Base-by-base conservation (phyloP, 2,329 filamentous ascomycete species). In the Aspergillus versicolor region DNA sequence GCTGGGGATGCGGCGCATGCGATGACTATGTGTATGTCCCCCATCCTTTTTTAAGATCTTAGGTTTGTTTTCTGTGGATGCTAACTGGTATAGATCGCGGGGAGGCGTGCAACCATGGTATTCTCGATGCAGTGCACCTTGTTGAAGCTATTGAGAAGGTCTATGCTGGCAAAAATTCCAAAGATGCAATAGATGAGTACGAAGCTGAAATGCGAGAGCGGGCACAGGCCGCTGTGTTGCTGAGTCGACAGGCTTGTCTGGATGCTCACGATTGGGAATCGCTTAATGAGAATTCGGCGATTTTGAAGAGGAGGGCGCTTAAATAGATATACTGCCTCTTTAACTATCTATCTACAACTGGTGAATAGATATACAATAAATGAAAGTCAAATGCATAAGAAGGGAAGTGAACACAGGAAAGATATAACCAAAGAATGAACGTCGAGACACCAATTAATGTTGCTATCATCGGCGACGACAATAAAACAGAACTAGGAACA, bases 171-270 rank as follows among this genome's bases (percentile, higher is more conserved):
- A 40, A 37, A 9, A 50, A 44, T 1, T 11, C 58, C 6, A 51
- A 61, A 15, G 46, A 46, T 1, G 67, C 64, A 0, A 58, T 74
- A 13, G 61, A 65, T 8, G 49, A 49, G 3, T 74, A 69, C 41
- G 72, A 74, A 53, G 24, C 27, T 15, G 73, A 73, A 45, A 70
- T 75, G 70, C 59, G 66, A n/a, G 46, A 54, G 8, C 64, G 73
- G 1, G 68, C 68, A 1, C 60, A 62, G 52, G 57, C 61, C 1
- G 73, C 72, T 2, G 73, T 75, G 15, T 54, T 63, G 17, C 54
- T 70, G 42, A 73, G 70, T 61, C 63, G 70, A n/a, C 67, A 70
- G 57, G 73, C 72, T 4, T 73, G 70, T 57, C 48, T 61, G 8
- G 72, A 74, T 58, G 72, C 71, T 1, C 71, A 74, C 59, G 62